These are phyloP conservation scores for Rhynchospora tenuis DNA, from an alignment of 176 grass and related monocot species.

Conservation along the genomic window DNA sequence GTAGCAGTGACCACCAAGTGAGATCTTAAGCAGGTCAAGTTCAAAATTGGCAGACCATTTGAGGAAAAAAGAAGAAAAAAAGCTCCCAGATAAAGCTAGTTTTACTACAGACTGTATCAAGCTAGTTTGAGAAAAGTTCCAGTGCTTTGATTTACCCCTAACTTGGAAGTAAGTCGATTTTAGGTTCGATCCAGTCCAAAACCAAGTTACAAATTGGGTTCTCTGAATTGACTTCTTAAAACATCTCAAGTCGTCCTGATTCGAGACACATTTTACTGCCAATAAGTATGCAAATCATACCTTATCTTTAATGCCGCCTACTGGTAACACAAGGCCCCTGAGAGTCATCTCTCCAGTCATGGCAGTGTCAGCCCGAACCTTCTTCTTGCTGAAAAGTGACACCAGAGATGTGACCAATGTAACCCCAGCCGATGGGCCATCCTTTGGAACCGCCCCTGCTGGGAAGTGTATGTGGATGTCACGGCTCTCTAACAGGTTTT, in stretches of 20 bases:
- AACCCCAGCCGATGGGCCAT: slow-evolving; percentile 95
- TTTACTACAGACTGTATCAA: neutral
- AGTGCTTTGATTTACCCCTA: neutral
- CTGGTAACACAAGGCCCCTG: slow-evolving; percentile 87
- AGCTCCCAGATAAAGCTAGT: neutral
- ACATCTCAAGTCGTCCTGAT: neutral
- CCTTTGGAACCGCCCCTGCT: slow-evolving; percentile 96
- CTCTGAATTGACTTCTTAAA: neutral
- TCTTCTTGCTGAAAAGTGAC: slow-evolving; percentile 77
- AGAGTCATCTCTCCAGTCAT: slow-evolving; percentile 99
- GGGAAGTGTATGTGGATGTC: slow-evolving; percentile 99
- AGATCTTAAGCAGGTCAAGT: neutral
- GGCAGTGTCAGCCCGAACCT: slow-evolving; percentile 92
- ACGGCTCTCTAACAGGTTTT: slow-evolving; percentile 74
- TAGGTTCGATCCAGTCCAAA: neutral
- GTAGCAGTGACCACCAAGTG: too few species aligned
- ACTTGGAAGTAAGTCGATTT: neutral
- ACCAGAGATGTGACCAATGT: slow-evolving; percentile 88
- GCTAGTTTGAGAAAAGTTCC: neutral
- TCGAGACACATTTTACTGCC: neutral
- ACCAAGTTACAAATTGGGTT: neutral
- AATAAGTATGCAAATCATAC: slow-evolving; percentile 23
- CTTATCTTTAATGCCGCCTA: slow-evolving; percentile 98
- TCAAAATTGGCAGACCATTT: too few species aligned
- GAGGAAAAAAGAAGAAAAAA: too few species aligned